phyloP scores from a whole-genome alignment of 2,329 filamentous ascomycete genomes.

The Cladosporium colombiae region DNA sequence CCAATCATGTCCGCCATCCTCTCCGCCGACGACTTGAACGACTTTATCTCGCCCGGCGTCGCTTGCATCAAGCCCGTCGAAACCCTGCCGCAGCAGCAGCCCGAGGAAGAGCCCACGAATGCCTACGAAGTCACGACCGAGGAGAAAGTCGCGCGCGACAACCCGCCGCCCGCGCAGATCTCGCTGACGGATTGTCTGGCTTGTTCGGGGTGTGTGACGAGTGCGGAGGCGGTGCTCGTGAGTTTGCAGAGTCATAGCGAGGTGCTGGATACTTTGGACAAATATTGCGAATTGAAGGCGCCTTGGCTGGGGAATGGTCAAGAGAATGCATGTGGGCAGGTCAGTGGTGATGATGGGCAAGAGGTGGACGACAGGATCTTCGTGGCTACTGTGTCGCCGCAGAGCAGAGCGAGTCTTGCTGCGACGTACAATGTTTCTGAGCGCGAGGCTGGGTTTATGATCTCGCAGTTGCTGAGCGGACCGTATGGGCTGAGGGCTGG shows the following conservation, averaged over 20 bases:
- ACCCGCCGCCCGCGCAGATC: constrained; percentile 78
- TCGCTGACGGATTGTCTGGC: constrained; percentile 96
- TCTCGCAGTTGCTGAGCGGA: constrained; percentile 75
- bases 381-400: constrained; percentile 89
- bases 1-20: constrained; percentile 88
- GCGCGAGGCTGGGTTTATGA: constrained; percentile 74
- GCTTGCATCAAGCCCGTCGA: constrained; percentile 98
- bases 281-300: constrained; percentile 40
- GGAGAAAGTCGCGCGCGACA: constrained; percentile 63
- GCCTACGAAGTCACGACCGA: constrained; percentile 89
- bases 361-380: constrained; percentile 70
- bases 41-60: constrained; percentile 97
- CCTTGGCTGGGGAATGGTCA: constrained; percentile 9
- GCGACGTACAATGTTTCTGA: constrained; percentile 77
- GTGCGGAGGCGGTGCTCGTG: constrained; percentile 94
- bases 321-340: constrained; percentile 20
- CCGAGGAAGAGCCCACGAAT: constrained; percentile 46
- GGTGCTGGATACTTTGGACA: constrained; percentile 79
- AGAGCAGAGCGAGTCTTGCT: constrained; percentile 84
- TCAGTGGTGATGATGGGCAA: constrained; percentile 21
- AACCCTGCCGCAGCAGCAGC: constrained; percentile 70
- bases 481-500: constrained; percentile 67
- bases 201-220: constrained; percentile 96
- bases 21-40: constrained; percentile 93
- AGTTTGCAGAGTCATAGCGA: constrained; percentile 92